Evolutionary conservation across 495 filamentous ascomycete species (phyloP).

Genomic region (Monascus purpureus): DNA sequence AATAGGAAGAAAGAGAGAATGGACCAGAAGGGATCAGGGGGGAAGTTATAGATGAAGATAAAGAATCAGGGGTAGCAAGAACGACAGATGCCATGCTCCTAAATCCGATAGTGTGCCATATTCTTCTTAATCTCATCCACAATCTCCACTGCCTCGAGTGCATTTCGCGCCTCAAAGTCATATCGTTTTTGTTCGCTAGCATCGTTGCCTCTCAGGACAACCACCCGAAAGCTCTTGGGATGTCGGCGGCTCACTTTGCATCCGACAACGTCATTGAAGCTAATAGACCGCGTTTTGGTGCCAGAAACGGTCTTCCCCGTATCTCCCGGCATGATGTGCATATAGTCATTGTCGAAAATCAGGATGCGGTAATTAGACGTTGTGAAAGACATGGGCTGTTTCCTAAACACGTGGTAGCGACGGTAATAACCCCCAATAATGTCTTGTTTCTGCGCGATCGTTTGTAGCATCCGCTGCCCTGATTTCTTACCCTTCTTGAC

Average conservation of each 20-base stretch:
- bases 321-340: slow-evolving; percentile 81
- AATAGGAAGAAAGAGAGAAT: too few species aligned
- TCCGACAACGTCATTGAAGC: slow-evolving; percentile 83
- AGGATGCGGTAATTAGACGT: slow-evolving; percentile 71
- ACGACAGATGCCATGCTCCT: too few species aligned
- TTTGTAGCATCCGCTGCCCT: slow-evolving; percentile 49
- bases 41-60: too few species aligned
- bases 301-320: slow-evolving; percentile 39
- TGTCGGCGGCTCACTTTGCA: slow-evolving; percentile 86
- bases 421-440: slow-evolving; percentile 58
- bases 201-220: slow-evolving; percentile 61
- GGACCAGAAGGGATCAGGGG: too few species aligned
- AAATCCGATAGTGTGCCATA: slow-evolving; percentile 38
- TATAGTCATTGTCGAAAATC: slow-evolving; percentile 86
- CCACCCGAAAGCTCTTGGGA: slow-evolving; percentile 81
- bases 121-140: slow-evolving; percentile 68
- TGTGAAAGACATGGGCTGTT: slow-evolving; percentile 87
- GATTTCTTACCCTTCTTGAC: slow-evolving; percentile 56
- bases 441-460: slow-evolving; percentile 66
- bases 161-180: slow-evolving; percentile 81
- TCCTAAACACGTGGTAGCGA: slow-evolving; percentile 83
- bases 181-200: slow-evolving; percentile 75
- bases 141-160: slow-evolving; percentile 73
- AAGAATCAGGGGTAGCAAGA: too few species aligned
- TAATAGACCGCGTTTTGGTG: slow-evolving; percentile 74